Conservation (phyloP, 495 filamentous ascomycete species). For the Podospora conica region DNA sequence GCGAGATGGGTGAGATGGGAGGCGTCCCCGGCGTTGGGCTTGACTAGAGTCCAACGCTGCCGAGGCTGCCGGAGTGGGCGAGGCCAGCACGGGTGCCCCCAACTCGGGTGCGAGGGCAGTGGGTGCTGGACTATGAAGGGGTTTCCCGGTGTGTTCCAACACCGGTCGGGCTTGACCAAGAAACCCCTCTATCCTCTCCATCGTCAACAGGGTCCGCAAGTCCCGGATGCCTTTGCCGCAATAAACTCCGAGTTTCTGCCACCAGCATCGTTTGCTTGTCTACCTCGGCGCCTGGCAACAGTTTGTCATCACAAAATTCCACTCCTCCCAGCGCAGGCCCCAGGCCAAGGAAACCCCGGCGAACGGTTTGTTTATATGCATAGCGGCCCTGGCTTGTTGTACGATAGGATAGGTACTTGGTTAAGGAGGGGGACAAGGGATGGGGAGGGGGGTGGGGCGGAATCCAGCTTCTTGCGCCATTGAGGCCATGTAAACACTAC, state of each 20-base stretch:
- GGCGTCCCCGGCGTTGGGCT: slow-evolving; percentile 39
- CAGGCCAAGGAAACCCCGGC: background rate
- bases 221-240: background rate
- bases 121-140: background rate
- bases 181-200: background rate
- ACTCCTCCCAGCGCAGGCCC: background rate
- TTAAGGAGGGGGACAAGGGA: background rate
- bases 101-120: too few relatives aligned
- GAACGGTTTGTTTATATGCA: background rate
- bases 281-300: background rate
- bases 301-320: background rate
- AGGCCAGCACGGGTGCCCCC: background rate
- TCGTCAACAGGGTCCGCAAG: background rate
- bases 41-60: slow-evolving; percentile 27
- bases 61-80: background rate
- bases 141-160: background rate
- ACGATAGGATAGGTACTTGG: background rate
- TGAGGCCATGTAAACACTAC: slow-evolving; percentile 1
- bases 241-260: background rate
- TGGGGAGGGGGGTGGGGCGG: background rate
- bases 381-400: background rate
- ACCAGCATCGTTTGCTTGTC: background rate
- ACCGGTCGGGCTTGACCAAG: background rate
- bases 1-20: slow-evolving; percentile 18
- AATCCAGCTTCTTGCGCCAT: background rate